Evolutionary conservation across 2,329 filamentous ascomycete species (phyloP), one percentile per base, ranked within the genome.

Genomic region (Monosporascus sp.): DNA sequence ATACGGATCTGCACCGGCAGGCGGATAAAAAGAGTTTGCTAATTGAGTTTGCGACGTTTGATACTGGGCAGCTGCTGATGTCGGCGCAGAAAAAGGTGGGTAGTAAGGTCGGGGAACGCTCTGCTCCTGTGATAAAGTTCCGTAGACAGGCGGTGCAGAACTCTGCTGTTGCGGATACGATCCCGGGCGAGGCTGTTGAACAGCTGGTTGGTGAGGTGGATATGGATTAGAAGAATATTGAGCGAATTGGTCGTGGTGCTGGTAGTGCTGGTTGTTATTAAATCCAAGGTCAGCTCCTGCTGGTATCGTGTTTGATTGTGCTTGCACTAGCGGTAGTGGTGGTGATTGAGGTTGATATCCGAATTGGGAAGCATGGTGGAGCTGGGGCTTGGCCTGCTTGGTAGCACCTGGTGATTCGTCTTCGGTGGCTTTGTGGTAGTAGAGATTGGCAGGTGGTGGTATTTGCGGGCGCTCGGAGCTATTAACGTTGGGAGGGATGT

Each of bases 381-480:
- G 58, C 50, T 53, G 55, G 52, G 54, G 59, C 53, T 58, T 60
- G 48, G 55, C 58, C 54, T 60, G 60, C 55, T 64, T 60, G 62
- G 65, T 59, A 59, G 17, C 43, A 46, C 43, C 43, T 46, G 20
- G 43, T 46, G 24, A 24, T n/a, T 26, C 22, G 7, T 2, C 17
- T 22, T 46, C 59, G 18, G 43, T 31, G 43, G 43, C 56, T 60
- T 51, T 44, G 52, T 46, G 47, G 55, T 67, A 66, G 60, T 67
- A 69, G 61, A 61, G 55, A 61, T 68, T 62, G 49, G 50, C 50
- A 37, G 37, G 57, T 31, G 56, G 58, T 55, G 51, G 63, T 47
- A 60, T 59, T 51, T 55, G 63, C 56, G 57, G 63, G 58, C 57
- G 62, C 56, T 55, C 47, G 44, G 56, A 54, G 54, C 51, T 58